Evolutionary conservation across 352 stramenopile genomes (phyloP).

Genomic region (Aphanomyces invadans): DNA sequence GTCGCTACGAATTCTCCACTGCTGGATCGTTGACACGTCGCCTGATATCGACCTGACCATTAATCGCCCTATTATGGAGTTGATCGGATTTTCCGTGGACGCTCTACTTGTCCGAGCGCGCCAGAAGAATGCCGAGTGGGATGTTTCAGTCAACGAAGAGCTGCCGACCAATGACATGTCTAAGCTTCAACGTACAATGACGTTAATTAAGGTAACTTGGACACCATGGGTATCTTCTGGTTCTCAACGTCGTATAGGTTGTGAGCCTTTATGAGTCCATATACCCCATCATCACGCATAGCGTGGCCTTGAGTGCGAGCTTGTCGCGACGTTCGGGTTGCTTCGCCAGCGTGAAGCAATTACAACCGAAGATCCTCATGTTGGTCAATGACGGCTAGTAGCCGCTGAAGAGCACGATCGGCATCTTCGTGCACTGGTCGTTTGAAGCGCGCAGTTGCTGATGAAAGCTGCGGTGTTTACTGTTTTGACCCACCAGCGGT

Average conservation of each 20-base stretch:
- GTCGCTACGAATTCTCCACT: neutral
- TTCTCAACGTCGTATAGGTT: slow-evolving; percentile 15
- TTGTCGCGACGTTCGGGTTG: slow-evolving; percentile 26
- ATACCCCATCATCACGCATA: slow-evolving; percentile 29
- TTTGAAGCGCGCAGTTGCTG: slow-evolving; percentile 24
- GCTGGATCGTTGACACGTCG: slow-evolving; percentile 18
- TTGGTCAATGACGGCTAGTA: slow-evolving; percentile 18
- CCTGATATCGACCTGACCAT: neutral
- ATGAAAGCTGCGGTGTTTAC: slow-evolving; percentile 30
- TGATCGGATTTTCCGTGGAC: neutral
- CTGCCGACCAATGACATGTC: neutral
- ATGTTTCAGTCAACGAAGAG: neutral
- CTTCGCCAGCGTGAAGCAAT: slow-evolving; percentile 28
- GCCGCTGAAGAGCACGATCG: slow-evolving; percentile 27
- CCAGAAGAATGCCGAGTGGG: slow-evolving; percentile 10
- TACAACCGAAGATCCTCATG: slow-evolving; percentile 28
- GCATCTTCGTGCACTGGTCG: neutral
- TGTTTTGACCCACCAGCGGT: slow-evolving; percentile 29
- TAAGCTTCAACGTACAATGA: no score
- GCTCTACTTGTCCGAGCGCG: slow-evolving; percentile 3
- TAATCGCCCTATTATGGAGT: slow-evolving; percentile 9
- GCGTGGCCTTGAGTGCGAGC: slow-evolving; percentile 27
- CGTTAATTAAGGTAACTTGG: slow-evolving; percentile 5
- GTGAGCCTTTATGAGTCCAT: slow-evolving; percentile 26
- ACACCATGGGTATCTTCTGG: slow-evolving; percentile 16